Evolutionary conservation across 805 yeast genomes (phyloP).

Genomic region (Candida mattraensis): DNA sequence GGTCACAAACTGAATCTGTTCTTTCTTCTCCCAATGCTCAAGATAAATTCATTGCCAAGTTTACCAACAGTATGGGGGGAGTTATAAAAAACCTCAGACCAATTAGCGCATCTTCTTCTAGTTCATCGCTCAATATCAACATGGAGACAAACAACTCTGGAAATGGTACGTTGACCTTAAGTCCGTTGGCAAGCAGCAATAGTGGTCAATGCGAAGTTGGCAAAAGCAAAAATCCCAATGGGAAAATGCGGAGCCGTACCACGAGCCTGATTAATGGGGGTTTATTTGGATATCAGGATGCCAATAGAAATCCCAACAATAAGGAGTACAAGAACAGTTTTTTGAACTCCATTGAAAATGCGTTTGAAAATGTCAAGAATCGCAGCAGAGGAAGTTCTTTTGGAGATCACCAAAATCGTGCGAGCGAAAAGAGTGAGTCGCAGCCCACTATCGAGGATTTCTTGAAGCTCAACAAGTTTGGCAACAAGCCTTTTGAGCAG

Average conservation of each 20-base stretch:
- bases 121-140: slow-evolving; percentile 29
- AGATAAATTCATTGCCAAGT: slow-evolving; percentile 29
- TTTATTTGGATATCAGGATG: slow-evolving; percentile 6
- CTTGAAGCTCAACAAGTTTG: slow-evolving; percentile 20
- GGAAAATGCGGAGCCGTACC: slow-evolving; percentile 32
- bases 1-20: slow-evolving; percentile 10
- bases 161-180: slow-evolving; percentile 4
- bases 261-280: slow-evolving; percentile 30
- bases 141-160: slow-evolving; percentile 8
- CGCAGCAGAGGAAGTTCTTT: slow-evolving; percentile 31
- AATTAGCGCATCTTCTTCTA: slow-evolving; percentile 33
- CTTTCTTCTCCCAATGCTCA: slow-evolving; percentile 22
- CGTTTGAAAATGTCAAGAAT: slow-evolving; percentile 32
- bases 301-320: slow-evolving; percentile 1
- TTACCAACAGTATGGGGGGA: slow-evolving; percentile 35
- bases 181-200: slow-evolving; percentile 5
- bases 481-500: slow-evolving; percentile 28
- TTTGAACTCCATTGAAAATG: slow-evolving; percentile 33
- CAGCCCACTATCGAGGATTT: slow-evolving; percentile 10
- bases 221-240: slow-evolving; percentile 3
- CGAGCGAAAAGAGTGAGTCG: slow-evolving; percentile 1
- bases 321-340: slow-evolving; percentile 19
- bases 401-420: slow-evolving; percentile 12
- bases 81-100: slow-evolving; percentile 37
- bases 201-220: neutral